phyloP scores from a whole-genome alignment of 495 filamentous ascomycete species.

The Hamigera avellanea region DNA sequence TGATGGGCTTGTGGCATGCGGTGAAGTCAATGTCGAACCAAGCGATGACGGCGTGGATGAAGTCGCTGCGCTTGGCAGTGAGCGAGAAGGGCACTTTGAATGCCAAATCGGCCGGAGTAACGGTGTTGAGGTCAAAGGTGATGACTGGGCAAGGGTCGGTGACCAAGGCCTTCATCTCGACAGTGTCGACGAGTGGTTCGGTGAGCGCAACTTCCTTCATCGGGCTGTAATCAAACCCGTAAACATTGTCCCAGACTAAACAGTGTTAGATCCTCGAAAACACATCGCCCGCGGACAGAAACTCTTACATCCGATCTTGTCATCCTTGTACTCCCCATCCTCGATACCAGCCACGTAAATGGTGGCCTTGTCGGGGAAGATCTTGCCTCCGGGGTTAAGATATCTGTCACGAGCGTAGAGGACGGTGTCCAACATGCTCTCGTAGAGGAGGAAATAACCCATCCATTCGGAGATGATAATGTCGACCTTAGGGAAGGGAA shows the following conservation, averaged over 20 bases:
- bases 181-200: constrained; percentile 73
- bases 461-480: constrained; percentile 99
- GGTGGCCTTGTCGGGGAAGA: constrained; percentile 83
- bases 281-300: not conserved
- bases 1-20: constrained; percentile 78
- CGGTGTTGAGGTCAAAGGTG: constrained; percentile 74
- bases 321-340: constrained; percentile 79
- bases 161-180: constrained; percentile 67
- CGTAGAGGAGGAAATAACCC: constrained; percentile 97
- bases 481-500: constrained; percentile 86
- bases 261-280: constrained; percentile 7
- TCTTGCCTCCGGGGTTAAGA: constrained; percentile 69
- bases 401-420: constrained; percentile 90
- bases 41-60: constrained; percentile 87
- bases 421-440: constrained; percentile 96
- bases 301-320: constrained; percentile 69
- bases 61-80: constrained; percentile 66
- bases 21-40: constrained; percentile 99
- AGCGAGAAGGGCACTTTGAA: constrained; percentile 67
- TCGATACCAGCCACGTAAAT: constrained; percentile 84
- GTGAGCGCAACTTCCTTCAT: constrained; percentile 76
- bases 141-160: constrained; percentile 68
- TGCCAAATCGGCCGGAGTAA: constrained; percentile 58
- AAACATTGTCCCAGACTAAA: constrained; percentile 93
- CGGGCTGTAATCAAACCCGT: constrained; percentile 91